These are phyloP conservation scores for Boeremia lycopersici DNA, from an alignment of 2,329 filamentous ascomycete genomes.

Conservation along the genomic window DNA sequence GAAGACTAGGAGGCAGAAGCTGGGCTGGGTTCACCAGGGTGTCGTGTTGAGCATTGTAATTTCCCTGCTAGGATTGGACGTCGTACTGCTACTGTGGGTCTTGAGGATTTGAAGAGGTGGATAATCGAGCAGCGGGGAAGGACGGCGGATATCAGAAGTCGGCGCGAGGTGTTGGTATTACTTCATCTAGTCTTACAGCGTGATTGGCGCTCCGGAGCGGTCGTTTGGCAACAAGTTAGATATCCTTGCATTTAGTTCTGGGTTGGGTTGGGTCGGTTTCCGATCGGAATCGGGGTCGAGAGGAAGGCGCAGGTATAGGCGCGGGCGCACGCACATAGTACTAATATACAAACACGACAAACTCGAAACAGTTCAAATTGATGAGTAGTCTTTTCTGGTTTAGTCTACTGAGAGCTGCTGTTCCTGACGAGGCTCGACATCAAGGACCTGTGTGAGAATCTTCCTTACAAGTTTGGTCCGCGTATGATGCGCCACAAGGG, in stretches of 20 bases:
- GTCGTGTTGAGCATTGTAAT: conserved; percentile 33
- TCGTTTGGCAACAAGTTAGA: background rate
- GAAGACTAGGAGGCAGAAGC: conserved; percentile 34
- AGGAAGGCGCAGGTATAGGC: background rate
- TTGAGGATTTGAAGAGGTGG: conserved; percentile 21
- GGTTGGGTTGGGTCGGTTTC: background rate
- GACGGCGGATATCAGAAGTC: background rate
- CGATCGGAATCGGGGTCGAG: background rate
- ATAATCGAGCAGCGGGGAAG: background rate
- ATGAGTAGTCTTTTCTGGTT: too few relatives aligned
- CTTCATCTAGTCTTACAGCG: conserved; percentile 3
- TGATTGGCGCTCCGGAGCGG: conserved; percentile 8
- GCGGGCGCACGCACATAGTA: background rate
- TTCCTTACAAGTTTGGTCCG: too few relatives aligned
- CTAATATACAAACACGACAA: background rate
- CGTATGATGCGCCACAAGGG: too few relatives aligned
- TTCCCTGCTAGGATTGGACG: conserved; percentile 36
- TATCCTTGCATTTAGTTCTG: background rate
- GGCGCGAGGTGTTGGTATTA: background rate
- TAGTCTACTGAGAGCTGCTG: too few relatives aligned
- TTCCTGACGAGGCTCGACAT: too few relatives aligned
- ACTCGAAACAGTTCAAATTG: background rate
- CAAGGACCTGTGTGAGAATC: too few relatives aligned
- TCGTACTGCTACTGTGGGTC: conserved; percentile 41
- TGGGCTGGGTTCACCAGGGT: conserved; percentile 42